A percentile compares a stretch with the other conserved stretches of the same genome.
Conservation (phyloP, 2,329 filamentous ascomycete species). For the Clonostachys rosea region DNA sequence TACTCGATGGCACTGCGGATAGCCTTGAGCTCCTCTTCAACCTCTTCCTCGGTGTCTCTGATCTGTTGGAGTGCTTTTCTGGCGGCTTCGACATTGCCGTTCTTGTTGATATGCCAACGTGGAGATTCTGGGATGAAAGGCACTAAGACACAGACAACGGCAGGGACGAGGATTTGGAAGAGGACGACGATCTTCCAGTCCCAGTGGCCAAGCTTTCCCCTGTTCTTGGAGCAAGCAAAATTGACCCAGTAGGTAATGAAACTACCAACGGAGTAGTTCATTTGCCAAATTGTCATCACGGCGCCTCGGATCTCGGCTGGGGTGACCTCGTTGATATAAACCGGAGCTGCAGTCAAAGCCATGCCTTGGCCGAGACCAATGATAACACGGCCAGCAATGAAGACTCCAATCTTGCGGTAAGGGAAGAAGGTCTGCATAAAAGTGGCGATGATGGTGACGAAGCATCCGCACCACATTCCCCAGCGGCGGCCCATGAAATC, state of each 20-base stretch:
- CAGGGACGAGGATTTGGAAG: constrained; percentile 66
- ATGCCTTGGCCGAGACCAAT: constrained; percentile 69
- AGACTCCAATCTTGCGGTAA: constrained; percentile 54
- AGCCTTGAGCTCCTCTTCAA: constrained; percentile 60
- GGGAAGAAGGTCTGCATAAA: constrained; percentile 66
- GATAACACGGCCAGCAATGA: constrained; percentile 64
- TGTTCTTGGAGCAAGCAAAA: constrained; percentile 55
- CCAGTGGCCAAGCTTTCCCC: constrained; percentile 57
- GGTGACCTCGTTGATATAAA: constrained; percentile 67
- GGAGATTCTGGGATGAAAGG: constrained; percentile 66
- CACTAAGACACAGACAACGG: constrained; percentile 55
- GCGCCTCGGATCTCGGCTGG: constrained; percentile 59
- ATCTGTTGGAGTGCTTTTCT: constrained; percentile 52
- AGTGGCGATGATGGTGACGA: constrained; percentile 62
- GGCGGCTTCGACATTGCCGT: constrained; percentile 55
- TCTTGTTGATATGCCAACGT: constrained; percentile 62
- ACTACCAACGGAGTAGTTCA: constrained; percentile 59
- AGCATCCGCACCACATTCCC: constrained; percentile 61
- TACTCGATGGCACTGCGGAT: constrained; percentile 68
- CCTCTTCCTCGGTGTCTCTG: constrained; percentile 59
- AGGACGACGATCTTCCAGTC: constrained; percentile 71
- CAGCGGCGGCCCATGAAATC: constrained; percentile 58
- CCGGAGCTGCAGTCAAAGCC: constrained; percentile 61
- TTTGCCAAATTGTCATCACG: constrained; percentile 65
- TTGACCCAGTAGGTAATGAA: constrained; percentile 52